Evolutionary conservation across 2,329 filamentous ascomycete species (phyloP).

Genomic region (Sclerotinia subarctica): DNA sequence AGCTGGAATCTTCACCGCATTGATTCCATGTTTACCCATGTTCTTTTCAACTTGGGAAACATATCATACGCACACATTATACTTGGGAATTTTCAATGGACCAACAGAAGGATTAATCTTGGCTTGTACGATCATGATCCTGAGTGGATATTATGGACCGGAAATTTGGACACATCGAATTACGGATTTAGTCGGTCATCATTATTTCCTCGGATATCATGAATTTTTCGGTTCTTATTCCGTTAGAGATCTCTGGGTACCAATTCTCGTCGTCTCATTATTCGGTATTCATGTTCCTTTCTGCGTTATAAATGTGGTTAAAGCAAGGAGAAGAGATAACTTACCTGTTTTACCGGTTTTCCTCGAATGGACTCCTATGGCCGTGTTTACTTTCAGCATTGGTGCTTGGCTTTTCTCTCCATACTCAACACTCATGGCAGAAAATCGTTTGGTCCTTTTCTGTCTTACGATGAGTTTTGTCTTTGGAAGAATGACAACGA

Average conservation of each 20-base stretch:
- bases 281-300: slow-evolving; percentile 77
- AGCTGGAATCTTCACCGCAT: slow-evolving; percentile 84
- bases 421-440: slow-evolving; percentile 72
- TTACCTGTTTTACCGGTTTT: slow-evolving; percentile 80
- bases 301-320: slow-evolving; percentile 81
- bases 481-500: slow-evolving; percentile 96
- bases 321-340: slow-evolving; percentile 67
- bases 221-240: slow-evolving; percentile 65
- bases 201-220: slow-evolving; percentile 51
- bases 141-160: slow-evolving; percentile 84
- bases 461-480: slow-evolving; percentile 95
- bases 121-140: slow-evolving; percentile 79
- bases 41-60: slow-evolving; percentile 99
- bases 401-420: slow-evolving; percentile 87
- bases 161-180: slow-evolving; percentile 80
- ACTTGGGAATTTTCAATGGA: slow-evolving; percentile 94
- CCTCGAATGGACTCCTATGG: slow-evolving; percentile 90
- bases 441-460: slow-evolving; percentile 89
- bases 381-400: slow-evolving; percentile 71
- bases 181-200: slow-evolving; percentile 62
- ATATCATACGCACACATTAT: slow-evolving; percentile 96
- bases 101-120: slow-evolving; percentile 94
- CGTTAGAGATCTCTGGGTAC: slow-evolving; percentile 87
- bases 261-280: slow-evolving; percentile 63
- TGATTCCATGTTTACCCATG: slow-evolving; percentile 92